These are phyloP conservation scores for Psidium friedrichsthalianum DNA, from an alignment of 345 rosid genomes.

Conservation along the genomic window DNA sequence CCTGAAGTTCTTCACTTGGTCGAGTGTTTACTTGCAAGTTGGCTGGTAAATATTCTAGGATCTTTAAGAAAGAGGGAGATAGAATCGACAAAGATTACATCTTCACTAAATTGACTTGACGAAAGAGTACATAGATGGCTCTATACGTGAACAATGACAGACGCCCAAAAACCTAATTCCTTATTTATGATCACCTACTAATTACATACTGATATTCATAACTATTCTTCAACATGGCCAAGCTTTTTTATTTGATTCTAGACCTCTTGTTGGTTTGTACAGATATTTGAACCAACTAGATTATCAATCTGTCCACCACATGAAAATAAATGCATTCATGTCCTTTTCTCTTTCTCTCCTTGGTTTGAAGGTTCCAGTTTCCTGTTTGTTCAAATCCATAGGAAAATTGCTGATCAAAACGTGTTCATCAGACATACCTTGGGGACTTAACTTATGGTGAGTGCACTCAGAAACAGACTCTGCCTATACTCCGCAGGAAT, in stretches of 20 bases:
- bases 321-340: neutral
- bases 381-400: neutral
- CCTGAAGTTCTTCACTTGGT: neutral
- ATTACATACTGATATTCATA: neutral
- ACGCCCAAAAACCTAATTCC: neutral
- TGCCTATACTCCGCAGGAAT: neutral
- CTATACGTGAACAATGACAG: neutral
- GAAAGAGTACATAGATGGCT: neutral
- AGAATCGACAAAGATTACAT: neutral
- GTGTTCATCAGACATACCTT: neutral
- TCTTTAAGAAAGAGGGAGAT: neutral
- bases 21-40: neutral
- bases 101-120: neutral
- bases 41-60: neutral
- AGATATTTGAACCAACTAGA: neutral
- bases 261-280: neutral
- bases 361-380: neutral
- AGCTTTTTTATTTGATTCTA: neutral
- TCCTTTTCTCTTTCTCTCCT: neutral
- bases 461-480: neutral
- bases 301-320: neutral
- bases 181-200: neutral
- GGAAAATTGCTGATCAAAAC: neutral
- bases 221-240: neutral
- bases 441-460: neutral